phyloP scores from a whole-genome alignment of 1,284 basidiomycete species.

The Paramarasmius palmivorus region DNA sequence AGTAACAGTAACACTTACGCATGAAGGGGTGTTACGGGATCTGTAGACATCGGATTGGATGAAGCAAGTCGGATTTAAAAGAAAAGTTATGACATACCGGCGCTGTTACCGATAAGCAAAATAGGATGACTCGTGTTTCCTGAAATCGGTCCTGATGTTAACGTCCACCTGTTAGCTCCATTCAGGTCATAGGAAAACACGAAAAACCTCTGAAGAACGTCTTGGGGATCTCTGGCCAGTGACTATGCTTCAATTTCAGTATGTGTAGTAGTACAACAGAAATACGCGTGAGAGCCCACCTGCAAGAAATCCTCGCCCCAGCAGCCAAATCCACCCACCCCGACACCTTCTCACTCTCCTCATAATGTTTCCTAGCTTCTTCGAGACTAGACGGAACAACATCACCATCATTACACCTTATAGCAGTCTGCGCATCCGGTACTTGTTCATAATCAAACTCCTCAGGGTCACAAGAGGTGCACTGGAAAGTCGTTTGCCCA shows the following conservation, averaged over 20 bases:
- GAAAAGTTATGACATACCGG: slow-evolving; percentile 11
- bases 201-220: slow-evolving; percentile 14
- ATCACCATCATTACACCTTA: slow-evolving; percentile 1
- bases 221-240: slow-evolving; percentile 17
- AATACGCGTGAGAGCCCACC: no score
- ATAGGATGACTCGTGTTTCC: slow-evolving; percentile 16
- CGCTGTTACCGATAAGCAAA: slow-evolving; percentile 15
- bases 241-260: no score
- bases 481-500: slow-evolving; percentile 12
- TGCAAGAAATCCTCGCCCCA: no score
- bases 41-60: background rate
- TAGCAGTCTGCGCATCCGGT: background rate
- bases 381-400: background rate
- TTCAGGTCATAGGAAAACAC: background rate
- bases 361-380: background rate
- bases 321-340: background rate
- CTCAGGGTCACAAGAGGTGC: slow-evolving; percentile 13
- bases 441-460: background rate
- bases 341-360: background rate
- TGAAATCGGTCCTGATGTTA: slow-evolving; percentile 9
- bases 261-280: no score
- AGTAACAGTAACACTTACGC: background rate
- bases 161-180: background rate
- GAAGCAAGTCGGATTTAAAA: background rate
- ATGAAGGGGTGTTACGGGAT: slow-evolving; percentile 10